A percentile compares a stretch with the other conserved stretches of the same genome.
Evolutionary conservation across 768 basidiomycete species (phyloP).

Genomic region (Psilocybe cubensis): DNA sequence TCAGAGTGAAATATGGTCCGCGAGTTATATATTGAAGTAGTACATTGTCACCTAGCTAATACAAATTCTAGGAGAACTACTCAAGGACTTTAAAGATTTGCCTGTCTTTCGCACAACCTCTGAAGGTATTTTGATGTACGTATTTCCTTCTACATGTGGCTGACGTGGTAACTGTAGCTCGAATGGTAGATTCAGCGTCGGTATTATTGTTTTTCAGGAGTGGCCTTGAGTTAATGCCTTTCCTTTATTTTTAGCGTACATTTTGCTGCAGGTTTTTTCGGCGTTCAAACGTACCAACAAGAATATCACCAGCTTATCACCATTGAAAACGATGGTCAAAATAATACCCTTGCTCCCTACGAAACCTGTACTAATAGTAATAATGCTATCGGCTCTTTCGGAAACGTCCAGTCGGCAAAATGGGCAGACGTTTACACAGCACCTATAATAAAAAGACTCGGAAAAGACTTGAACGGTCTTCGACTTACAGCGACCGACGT

Average conservation of each 20-base stretch:
- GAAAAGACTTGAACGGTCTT: conserved; percentile 51
- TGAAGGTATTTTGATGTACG: conserved; percentile 37
- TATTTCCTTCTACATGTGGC: neutral
- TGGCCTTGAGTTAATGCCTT: neutral
- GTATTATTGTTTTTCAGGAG: conserved; percentile 10
- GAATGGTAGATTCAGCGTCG: conserved; percentile 55
- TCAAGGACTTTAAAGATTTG: conserved; percentile 47
- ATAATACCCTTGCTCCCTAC: conserved; percentile 76
- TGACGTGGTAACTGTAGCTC: conserved; percentile 33
- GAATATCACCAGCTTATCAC: conserved; percentile 68
- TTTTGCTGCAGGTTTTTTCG: conserved; percentile 65
- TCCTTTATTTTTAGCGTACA: conserved; percentile 32
- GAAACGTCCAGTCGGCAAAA: conserved; percentile 42
- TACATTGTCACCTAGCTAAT: neutral
- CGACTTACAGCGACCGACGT: conserved; percentile 54
- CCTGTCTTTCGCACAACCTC: conserved; percentile 71
- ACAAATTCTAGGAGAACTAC: conserved; percentile 28
- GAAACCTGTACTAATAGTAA: conserved; percentile 62
- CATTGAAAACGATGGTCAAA: conserved; percentile 59
- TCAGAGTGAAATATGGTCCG: conserved; percentile 65
- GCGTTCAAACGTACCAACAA: conserved; percentile 47
- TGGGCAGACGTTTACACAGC: conserved; percentile 69
- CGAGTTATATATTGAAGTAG: neutral
- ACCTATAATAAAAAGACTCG: conserved; percentile 56
- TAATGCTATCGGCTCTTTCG: conserved; percentile 46